Evolutionary conservation across 176 grass and related monocot genomes (phyloP).

Genomic region (Ensete ventricosum): DNA sequence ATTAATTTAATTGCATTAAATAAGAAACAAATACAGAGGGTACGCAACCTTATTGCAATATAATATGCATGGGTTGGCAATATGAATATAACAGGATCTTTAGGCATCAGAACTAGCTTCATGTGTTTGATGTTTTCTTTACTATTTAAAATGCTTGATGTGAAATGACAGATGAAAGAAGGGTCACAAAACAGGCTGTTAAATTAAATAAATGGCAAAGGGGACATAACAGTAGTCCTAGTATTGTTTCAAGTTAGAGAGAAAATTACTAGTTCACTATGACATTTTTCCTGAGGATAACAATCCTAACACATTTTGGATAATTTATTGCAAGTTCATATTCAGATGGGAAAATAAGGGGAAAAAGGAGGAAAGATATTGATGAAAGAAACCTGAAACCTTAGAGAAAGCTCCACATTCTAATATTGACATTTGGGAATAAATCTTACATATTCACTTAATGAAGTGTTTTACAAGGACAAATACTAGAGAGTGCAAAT

Average conservation of each 20-base stretch:
- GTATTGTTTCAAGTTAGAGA: background rate
- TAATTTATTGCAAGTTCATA: too few relatives aligned
- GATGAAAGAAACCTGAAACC: background rate
- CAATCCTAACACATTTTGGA: too few relatives aligned
- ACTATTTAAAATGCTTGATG: too few relatives aligned
- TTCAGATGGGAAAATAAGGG: too few relatives aligned
- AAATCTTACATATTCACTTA: background rate
- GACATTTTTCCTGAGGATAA: too few relatives aligned
- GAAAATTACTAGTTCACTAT: background rate
- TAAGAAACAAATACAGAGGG: too few relatives aligned
- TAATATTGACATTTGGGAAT: background rate
- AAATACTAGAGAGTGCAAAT: background rate
- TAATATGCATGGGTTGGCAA: too few relatives aligned
- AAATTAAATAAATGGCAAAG: background rate
- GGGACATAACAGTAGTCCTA: slow-evolving; percentile 2
- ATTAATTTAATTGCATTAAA: too few relatives aligned
- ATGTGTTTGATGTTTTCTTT: background rate
- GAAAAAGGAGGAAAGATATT: background rate
- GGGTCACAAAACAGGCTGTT: too few relatives aligned
- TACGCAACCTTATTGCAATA: too few relatives aligned
- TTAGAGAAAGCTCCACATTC: background rate
- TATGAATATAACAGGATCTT: too few relatives aligned
- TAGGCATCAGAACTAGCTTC: slow-evolving; percentile 10
- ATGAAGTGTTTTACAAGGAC: background rate
- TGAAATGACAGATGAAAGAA: too few relatives aligned